phyloP scores from a whole-genome alignment of 2,329 filamentous ascomycete genomes.

The Colletotrichum ledebouriae region DNA sequence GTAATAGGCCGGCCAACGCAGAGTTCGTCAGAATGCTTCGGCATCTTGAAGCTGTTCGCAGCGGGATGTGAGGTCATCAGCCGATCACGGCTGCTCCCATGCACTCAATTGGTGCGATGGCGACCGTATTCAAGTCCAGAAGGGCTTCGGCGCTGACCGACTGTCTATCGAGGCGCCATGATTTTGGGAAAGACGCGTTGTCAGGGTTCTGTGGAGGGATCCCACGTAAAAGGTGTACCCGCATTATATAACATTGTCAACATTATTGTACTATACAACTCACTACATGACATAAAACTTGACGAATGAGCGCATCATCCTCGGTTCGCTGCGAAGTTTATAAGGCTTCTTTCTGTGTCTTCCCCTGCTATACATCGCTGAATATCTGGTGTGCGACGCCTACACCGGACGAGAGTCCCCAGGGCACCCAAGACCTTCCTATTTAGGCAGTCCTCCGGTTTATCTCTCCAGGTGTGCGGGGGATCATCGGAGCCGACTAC shows the following conservation, averaged over 20 bases:
- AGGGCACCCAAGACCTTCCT: conserved; percentile 27
- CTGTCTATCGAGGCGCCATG: background rate
- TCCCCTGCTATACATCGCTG: too few species aligned
- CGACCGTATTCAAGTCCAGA: background rate
- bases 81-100: background rate
- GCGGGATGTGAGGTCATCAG: conserved; percentile 2
- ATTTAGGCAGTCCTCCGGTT: conserved; percentile 27
- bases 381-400: too few species aligned
- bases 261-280: conserved; percentile 16
- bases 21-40: conserved; percentile 50
- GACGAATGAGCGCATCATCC: background rate
- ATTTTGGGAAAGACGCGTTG: too few species aligned
- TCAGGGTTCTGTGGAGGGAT: too few species aligned
- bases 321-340: too few species aligned
- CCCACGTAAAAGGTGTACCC: background rate
- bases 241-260: conserved; percentile 21
- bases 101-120: conserved; percentile 8
- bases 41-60: conserved; percentile 42
- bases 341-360: too few species aligned
- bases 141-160: conserved; percentile 33
- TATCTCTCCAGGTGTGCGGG: conserved; percentile 34
- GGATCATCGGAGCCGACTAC: conserved; percentile 14
- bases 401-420: background rate
- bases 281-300: background rate
- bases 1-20: conserved; percentile 37